Evolutionary conservation across 2,329 filamentous ascomycete species (phyloP), one percentile per base, ranked within the genome.

Genomic region (Aureobasidium vineae): DNA sequence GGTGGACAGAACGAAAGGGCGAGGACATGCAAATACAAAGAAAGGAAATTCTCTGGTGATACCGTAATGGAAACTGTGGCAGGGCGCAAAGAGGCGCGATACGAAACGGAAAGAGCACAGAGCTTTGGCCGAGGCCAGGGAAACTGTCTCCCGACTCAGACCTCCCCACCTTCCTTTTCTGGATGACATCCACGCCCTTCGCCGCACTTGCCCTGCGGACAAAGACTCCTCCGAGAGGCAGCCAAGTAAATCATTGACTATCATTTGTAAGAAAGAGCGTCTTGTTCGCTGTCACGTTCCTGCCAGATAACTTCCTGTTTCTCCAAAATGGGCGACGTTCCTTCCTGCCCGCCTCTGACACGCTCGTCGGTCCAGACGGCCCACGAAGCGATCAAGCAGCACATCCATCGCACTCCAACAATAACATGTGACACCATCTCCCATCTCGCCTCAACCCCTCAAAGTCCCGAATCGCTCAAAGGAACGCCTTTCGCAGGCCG

Each of bases 321-420:
- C 6, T 23, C 2, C 15, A 33, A 11, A 21, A 84, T 85, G 82
- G 76, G 80, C 64, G 78, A 81, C 45, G 71, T 76, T 41, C 74
- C 75, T 26, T 77, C 73, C 50, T 78, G 82, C 60, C 85, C 82
- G 6, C 89, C 90, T 3, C 84, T 97, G 26, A 91, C 86, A 21
- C 88, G 91, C 53, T 78, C 81, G 61, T 92, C 90, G 16, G 88
- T 98, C 43, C 73, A 86, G 63, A 82, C 82, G 28, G 94, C 94
- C 4, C 89, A 92, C 79, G 77, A 82, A 54, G 83, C 91, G 60
- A 92, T 98, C 76, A 82, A 85, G 73, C 82, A 85, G 0, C 86
- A 91, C 79, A 85, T 98, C 75, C 91, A 97, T 81, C 83, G 81
- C 72, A 98, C 94, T 8, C 92, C 93, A 2, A 86, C 96, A 33